These are phyloP conservation scores for Dryas alaskensis DNA, from an alignment of 306 rosid genomes.

Conservation along the genomic window DNA sequence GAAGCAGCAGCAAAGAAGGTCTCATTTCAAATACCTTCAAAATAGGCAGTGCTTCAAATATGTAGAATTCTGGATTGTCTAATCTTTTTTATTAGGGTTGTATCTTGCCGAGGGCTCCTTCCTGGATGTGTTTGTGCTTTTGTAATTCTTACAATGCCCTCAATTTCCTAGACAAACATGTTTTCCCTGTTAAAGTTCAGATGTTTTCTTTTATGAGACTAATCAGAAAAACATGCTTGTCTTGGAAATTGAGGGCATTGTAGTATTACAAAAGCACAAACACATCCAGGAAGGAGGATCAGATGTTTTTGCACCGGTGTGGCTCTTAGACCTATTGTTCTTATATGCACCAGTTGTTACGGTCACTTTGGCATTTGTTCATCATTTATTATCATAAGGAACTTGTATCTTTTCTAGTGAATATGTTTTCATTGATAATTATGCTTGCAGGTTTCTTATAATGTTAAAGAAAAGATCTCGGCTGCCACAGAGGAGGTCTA, in stretches of 20 bases:
- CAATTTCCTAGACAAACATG: neutral
- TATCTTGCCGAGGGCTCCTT: neutral
- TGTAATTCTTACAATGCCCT: neutral
- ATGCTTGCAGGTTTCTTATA: conserved; percentile 62
- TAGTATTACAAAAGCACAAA: too few species aligned
- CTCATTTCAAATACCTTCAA: conserved; percentile 9
- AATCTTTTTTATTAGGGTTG: too few species aligned
- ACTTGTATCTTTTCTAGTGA: neutral
- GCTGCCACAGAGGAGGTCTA: conserved; percentile 85
- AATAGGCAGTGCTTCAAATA: neutral
- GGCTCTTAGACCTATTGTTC: neutral
- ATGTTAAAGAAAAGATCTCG: conserved; percentile 78
- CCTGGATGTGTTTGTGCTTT: neutral
- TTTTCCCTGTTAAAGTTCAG: neutral
- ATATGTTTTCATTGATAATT: neutral
- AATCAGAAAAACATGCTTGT: too few species aligned
- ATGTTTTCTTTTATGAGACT: neutral
- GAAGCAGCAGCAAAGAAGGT: conserved; percentile 89
- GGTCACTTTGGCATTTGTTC: neutral
- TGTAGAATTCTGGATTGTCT: neutral
- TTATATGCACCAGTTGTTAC: neutral
- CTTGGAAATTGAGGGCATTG: too few species aligned
- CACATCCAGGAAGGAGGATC: too few species aligned
- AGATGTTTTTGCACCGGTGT: neutral
- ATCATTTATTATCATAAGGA: neutral